phyloP scores from a whole-genome alignment of 1,284 basidiomycete genomes.

The Xerocomus amazonicus region DNA sequence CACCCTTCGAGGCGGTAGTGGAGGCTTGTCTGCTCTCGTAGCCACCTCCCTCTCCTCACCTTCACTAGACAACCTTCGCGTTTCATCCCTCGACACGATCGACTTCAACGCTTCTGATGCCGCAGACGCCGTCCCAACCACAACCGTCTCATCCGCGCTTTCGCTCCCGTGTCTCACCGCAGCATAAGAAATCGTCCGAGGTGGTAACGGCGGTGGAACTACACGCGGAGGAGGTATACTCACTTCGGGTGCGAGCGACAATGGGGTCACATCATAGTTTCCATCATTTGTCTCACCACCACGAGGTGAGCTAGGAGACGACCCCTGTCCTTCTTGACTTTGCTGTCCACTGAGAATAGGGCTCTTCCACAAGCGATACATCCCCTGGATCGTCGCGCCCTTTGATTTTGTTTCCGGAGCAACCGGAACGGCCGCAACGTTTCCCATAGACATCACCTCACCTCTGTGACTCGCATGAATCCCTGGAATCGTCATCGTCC shows the following conservation, averaged over 20 bases:
- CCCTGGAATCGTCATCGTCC: slow-evolving; percentile 75
- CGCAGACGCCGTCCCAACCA: slow-evolving; percentile 29
- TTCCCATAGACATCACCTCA: slow-evolving; percentile 76
- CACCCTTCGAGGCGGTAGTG: slow-evolving; percentile 35
- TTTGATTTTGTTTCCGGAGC: slow-evolving; percentile 44
- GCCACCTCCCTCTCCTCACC: slow-evolving; percentile 1
- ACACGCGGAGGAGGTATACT: slow-evolving; percentile 13
- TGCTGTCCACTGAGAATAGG: slow-evolving; percentile 36
- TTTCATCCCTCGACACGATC: slow-evolving; percentile 49
- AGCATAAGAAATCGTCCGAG: slow-evolving; percentile 42
- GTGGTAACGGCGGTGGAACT: slow-evolving; percentile 54
- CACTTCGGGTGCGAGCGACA: slow-evolving; percentile 21
- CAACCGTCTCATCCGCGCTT: slow-evolving; percentile 22
- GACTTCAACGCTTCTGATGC: slow-evolving; percentile 54
- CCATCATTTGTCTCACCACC: slow-evolving; percentile 24
- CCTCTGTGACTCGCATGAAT: slow-evolving; percentile 77
- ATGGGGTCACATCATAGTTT: slow-evolving; percentile 31
- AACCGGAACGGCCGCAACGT: slow-evolving; percentile 50
- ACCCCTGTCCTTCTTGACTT: slow-evolving; percentile 22
- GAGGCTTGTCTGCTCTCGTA: slow-evolving; percentile 27
- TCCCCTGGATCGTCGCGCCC: slow-evolving; percentile 52
- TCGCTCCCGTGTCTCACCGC: slow-evolving; percentile 32
- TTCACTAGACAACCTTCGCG: slow-evolving; percentile 26
- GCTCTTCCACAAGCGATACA: slow-evolving; percentile 69
- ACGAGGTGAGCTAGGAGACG: slow-evolving; percentile 14